Evolutionary conservation across 2,329 filamentous ascomycete species (phyloP).

Genomic region (Claviceps citrina): DNA sequence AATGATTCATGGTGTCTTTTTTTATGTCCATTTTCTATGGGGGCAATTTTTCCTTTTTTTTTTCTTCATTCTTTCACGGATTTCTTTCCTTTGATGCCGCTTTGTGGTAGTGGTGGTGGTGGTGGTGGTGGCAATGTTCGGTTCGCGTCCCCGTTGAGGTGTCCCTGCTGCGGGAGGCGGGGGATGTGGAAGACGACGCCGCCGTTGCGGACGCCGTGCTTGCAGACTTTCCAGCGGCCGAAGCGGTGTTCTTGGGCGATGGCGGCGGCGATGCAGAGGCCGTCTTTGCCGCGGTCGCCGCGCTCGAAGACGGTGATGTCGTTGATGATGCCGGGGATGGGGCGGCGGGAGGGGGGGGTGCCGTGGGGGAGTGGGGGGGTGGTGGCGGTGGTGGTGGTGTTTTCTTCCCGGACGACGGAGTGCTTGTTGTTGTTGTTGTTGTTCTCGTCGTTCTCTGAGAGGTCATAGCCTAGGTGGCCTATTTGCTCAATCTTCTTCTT

Average conservation of each 20-base stretch:
- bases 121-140: not conserved
- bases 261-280: conserved; percentile 71
- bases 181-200: conserved; percentile 79
- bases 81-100: too few relatives aligned
- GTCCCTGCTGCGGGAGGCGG: conserved; percentile 18
- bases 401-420: conserved; percentile 2
- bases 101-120: too few relatives aligned
- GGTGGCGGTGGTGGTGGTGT: conserved; percentile 2
- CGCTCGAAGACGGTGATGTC: conserved; percentile 77
- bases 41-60: too few relatives aligned
- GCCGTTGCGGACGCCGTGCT: conserved; percentile 55
- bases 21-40: too few relatives aligned
- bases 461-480: conserved; percentile 47
- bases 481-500: conserved; percentile 61
- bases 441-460: too few relatives aligned
- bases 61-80: too few relatives aligned
- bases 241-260: conserved; percentile 75
- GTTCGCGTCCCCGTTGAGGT: conserved; percentile 18
- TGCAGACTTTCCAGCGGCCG: conserved; percentile 59
- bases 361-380: conserved; percentile 2
- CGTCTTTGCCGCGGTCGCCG: conserved; percentile 59
- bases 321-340: conserved; percentile 67
- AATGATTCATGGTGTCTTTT: too few relatives aligned
- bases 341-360: conserved; percentile 5
- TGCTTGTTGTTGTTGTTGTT: conserved; percentile 19